Evolutionary conservation across 164 flowering plant species (phyloP), one percentile per base, ranked within the genome.

Genomic region (Houttuynia cordata): DNA sequence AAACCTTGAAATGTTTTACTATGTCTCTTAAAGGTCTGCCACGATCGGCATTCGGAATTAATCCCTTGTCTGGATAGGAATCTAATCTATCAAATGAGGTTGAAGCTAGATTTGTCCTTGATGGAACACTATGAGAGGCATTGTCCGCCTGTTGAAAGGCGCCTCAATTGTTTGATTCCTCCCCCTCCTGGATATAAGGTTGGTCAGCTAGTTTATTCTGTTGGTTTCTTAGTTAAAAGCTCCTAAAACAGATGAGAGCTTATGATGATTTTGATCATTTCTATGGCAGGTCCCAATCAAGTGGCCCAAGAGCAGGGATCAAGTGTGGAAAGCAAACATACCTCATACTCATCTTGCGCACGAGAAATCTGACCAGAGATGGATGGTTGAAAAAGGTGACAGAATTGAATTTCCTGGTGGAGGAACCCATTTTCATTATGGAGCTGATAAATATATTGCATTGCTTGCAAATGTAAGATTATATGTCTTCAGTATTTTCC

Each of bases 61-160:
- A 88, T 91, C 62, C 97, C 96, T 21, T 91, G 97, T 73, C 72
- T 91, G 58, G 96, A 91, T 71, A 79, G 96, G 63, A 71, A 91
- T 61, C 82, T 86, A 56, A 84, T 86, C 47, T 87, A 86, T 60
- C 93, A 88, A 61, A 65, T 71, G 73, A 83, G 96, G 68, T 71
- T 91, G 82, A 91, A 91, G 78, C 69, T 91, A 70, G 97, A 91
- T 73, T 66, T 91, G 41, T 71, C 83, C 60, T 50, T 91, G 74
- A 88, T 87, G 96, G 97, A 91, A 71, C 97, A 86, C 78, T 87
- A 87, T 67, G 97, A 90, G 73, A 82, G 95, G 60, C 95, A 87
- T 62, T 90, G 95, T 71, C 95, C 95, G 13, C 78, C 60, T 13
- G 82, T 83, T 57, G 93, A 91, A 71, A 84, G 89, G 78, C 83